Percentiles rank a stretch among this genome's conserved stretches.
phyloP scores from a whole-genome alignment of 768 basidiomycete species.

The Lactarius hatsudake region DNA sequence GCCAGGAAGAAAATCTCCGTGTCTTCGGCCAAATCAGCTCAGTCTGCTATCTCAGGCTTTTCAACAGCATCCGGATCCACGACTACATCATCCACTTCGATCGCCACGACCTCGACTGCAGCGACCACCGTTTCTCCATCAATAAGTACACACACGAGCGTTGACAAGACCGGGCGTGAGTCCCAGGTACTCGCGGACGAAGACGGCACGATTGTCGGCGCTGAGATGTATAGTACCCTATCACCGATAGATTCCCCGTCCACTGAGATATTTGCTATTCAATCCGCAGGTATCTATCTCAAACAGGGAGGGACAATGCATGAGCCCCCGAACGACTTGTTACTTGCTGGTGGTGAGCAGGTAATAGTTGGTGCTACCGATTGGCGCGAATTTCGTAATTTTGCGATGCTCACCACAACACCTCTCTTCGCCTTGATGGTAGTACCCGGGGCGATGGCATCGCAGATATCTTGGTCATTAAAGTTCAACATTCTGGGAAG shows the following conservation, averaged over 20 bases:
- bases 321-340: not conserved
- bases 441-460: not conserved
- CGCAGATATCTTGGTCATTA: constrained; percentile 14
- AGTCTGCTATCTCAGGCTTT: constrained; percentile 9
- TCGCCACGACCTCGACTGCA: constrained; percentile 13
- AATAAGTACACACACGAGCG: not conserved
- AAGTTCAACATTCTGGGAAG: constrained; percentile 9
- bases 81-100: constrained; percentile 15
- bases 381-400: constrained; percentile 13
- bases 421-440: constrained; percentile 14
- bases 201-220: not conserved
- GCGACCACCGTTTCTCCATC: constrained; percentile 23
- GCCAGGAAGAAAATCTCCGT: constrained; percentile 24
- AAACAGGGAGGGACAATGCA: constrained; percentile 2
- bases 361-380: constrained; percentile 15
- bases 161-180: not conserved
- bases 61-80: constrained; percentile 18
- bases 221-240: not conserved
- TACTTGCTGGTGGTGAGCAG: constrained; percentile 5
- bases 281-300: constrained; percentile 7
- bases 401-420: constrained; percentile 1
- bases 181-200: constrained; percentile 18
- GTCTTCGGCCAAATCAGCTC: constrained; percentile 15
- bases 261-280: not conserved
- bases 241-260: not conserved